phyloP scores from a whole-genome alignment of 169 alveolate species.

The Toxoplasma gondii region DNA sequence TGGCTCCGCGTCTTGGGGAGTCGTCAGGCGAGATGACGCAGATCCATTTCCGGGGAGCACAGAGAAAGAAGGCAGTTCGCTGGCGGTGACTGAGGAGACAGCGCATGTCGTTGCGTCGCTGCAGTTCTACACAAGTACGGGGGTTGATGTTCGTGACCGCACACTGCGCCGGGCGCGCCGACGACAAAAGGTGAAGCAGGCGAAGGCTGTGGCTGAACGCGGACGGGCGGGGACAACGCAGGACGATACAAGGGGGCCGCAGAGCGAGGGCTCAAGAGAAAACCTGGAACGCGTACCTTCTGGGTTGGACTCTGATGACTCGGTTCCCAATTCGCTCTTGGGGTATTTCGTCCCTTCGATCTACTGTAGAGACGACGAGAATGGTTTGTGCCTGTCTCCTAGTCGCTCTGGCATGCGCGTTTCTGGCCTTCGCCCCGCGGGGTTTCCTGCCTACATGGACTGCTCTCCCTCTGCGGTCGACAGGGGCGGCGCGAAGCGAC shows the following conservation, averaged over 20 bases:
- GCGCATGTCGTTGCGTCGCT: constrained; percentile 13
- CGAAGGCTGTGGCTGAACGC: neutral
- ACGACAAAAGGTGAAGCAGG: neutral
- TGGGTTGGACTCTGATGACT: no score
- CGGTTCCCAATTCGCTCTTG: neutral
- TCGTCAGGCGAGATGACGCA: neutral
- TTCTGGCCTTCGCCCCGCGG: no score
- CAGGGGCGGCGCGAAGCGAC: neutral
- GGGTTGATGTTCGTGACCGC: neutral
- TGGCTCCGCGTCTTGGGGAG: neutral
- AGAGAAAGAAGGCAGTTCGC: neutral
- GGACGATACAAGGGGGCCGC: neutral
- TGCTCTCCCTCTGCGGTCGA: no score
- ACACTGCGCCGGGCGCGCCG: neutral
- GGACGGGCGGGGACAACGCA: neutral
- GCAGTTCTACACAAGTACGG: constrained; percentile 13
- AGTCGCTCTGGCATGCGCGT: no score
- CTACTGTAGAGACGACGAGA: neutral
- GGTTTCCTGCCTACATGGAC: no score
- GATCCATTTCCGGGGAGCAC: neutral
- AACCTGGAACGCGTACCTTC: no score
- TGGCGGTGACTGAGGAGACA: neutral
- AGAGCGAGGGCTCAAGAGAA: no score
- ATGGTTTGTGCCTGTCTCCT: neutral
- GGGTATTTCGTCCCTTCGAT: neutral